Evolutionary conservation across 345 rosid genomes (phyloP).

Genomic region (Dimocarpus longan): DNA sequence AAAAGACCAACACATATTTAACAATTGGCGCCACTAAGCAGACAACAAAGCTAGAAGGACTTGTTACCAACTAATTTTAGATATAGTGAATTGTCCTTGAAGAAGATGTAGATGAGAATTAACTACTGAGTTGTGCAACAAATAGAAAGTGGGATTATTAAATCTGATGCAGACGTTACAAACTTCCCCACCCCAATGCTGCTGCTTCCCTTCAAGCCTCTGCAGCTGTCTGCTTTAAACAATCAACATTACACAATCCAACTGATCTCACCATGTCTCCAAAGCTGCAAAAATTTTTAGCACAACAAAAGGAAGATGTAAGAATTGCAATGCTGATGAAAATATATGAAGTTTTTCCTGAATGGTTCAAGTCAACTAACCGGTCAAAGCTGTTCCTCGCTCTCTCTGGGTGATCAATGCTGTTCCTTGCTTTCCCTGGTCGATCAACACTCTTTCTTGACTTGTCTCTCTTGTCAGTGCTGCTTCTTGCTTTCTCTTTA

Average conservation of each 20-base stretch:
- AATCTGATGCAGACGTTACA: background rate
- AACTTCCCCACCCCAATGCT: background rate
- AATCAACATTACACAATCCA: constrained; percentile 75
- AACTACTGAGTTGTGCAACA: background rate
- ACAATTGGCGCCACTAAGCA: background rate
- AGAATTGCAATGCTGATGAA: background rate
- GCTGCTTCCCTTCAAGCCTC: background rate
- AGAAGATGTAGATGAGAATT: too few species aligned
- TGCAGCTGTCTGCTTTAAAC: constrained; percentile 52
- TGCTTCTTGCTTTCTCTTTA: constrained; percentile 46
- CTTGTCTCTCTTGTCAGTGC: constrained; percentile 52
- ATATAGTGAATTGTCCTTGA: too few species aligned
- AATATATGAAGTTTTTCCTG: background rate
- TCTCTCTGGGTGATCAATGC: constrained; percentile 62
- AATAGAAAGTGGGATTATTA: background rate
- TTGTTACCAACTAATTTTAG: background rate
- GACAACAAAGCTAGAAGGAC: background rate
- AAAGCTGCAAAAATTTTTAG: constrained; percentile 44
- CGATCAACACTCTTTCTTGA: constrained; percentile 62
- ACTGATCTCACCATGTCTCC: constrained; percentile 84
- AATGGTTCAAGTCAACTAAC: constrained; percentile 34
- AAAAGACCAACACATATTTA: background rate
- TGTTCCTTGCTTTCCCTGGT: constrained; percentile 52
- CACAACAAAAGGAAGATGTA: background rate
- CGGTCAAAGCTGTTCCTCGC: constrained; percentile 83